Conservation (phyloP, 306 rosid genomes). For the Begonia masoniana region DNA sequence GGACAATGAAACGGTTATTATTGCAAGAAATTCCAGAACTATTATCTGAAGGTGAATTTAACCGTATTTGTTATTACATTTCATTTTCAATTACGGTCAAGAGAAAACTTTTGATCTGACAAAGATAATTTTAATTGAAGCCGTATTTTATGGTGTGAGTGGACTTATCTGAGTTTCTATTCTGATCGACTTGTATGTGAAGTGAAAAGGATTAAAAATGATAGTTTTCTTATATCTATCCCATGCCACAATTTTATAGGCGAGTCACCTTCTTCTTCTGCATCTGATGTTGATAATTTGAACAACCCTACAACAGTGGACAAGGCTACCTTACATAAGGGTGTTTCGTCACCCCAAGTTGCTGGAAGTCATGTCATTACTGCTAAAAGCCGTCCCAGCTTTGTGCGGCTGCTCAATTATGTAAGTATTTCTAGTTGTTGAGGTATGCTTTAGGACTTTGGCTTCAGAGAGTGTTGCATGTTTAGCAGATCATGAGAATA, state of each 20-base stretch:
- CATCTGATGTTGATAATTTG: slow-evolving; percentile 93
- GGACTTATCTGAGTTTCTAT: too few relatives aligned
- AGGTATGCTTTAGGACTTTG: too few relatives aligned
- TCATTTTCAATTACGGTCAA: too few relatives aligned
- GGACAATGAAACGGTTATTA: too few relatives aligned
- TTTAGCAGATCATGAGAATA: too few relatives aligned
- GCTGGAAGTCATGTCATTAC: slow-evolving; percentile 65
- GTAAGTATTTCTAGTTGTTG: slow-evolving; percentile 32
- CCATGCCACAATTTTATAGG: slow-evolving; percentile 37
- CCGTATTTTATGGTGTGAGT: too few relatives aligned
- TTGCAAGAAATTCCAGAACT: too few relatives aligned
- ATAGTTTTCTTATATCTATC: slow-evolving; percentile 1
- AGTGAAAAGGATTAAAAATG: background rate
- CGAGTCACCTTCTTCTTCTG: slow-evolving; percentile 97
- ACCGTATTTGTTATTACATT: too few relatives aligned
- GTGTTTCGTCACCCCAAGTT: slow-evolving; percentile 61
- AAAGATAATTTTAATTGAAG: too few relatives aligned
- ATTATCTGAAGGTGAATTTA: too few relatives aligned
- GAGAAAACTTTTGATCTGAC: too few relatives aligned
- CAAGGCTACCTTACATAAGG: slow-evolving; percentile 51
- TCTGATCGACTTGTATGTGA: background rate
- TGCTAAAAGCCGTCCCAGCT: slow-evolving; percentile 52
- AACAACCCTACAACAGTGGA: slow-evolving; percentile 61
- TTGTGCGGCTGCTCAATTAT: slow-evolving; percentile 48
- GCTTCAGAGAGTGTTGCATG: too few relatives aligned